Conservation (phyloP, 179 eudicot genomes). For the Pouteria campechiana region DNA sequence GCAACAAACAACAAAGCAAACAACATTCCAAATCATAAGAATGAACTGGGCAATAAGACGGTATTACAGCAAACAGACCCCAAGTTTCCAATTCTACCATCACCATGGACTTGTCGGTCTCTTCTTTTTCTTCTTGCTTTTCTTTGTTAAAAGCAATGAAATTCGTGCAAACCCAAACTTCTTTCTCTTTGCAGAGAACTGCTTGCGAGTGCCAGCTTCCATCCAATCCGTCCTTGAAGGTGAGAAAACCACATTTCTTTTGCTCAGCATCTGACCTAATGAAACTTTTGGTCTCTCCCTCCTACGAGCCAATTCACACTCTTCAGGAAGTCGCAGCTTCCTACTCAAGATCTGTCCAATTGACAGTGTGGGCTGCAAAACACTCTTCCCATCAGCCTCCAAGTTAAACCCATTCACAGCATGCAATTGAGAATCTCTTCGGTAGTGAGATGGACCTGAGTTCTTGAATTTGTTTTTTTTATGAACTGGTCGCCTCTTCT, state of each 20-base stretch:
- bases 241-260: constrained; percentile 23
- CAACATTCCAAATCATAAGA: no score
- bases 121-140: constrained; percentile 70
- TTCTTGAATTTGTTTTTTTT: constrained; percentile 61
- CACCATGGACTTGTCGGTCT: constrained; percentile 19
- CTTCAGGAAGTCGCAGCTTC: constrained; percentile 73
- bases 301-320: constrained; percentile 31
- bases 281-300: constrained; percentile 43
- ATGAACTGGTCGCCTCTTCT: constrained; percentile 53
- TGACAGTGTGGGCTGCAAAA: constrained; percentile 58
- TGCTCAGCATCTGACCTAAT: constrained; percentile 80
- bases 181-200: constrained; percentile 60
- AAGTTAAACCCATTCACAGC: constrained; percentile 46
- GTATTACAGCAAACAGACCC: no score
- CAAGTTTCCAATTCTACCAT: no score
- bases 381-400: constrained; percentile 26
- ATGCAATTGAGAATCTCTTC: constrained; percentile 35
- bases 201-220: constrained; percentile 17
- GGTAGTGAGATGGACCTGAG: constrained; percentile 21
- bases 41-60: no score
- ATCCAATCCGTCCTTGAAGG: constrained; percentile 32
- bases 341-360: constrained; percentile 91
- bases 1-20: no score
- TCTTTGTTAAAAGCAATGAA: constrained; percentile 51
- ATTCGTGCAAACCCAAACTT: constrained; percentile 74